A percentile compares a stretch with the other conserved stretches of the same genome.
These are phyloP conservation scores for Fusarium sarcochroum DNA, from an alignment of 2,329 filamentous ascomycete species.

Conservation along the genomic window DNA sequence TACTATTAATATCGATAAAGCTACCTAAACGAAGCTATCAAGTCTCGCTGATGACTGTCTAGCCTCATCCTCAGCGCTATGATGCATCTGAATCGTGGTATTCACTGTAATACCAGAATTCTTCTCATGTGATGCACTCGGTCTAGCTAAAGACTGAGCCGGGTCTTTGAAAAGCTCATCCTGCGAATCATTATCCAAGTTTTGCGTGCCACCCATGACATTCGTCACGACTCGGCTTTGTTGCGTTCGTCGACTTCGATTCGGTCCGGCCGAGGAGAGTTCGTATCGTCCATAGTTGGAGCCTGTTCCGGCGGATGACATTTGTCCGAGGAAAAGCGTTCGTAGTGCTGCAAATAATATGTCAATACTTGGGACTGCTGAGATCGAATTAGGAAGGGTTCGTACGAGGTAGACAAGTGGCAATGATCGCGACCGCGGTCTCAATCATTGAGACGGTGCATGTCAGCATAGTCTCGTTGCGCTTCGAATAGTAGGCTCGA, in stretches of 20 bases:
- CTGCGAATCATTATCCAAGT: conserved; percentile 40
- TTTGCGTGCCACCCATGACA: conserved; percentile 42
- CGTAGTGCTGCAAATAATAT: conserved; percentile 22
- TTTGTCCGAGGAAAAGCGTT: conserved; percentile 39
- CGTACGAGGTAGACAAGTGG: conserved; percentile 55
- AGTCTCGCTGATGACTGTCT: conserved; percentile 12
- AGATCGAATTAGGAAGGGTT: rapidly evolving
- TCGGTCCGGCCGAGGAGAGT: conserved; percentile 38
- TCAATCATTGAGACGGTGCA: conserved; percentile 58
- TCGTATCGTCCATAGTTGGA: conserved; percentile 45
- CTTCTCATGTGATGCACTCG: conserved; percentile 16
- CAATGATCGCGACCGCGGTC: conserved; percentile 57
- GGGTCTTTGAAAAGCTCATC: conserved; percentile 42
- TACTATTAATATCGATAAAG: neutral
- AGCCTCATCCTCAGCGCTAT: conserved; percentile 12
- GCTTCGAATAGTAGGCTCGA: conserved; percentile 53
- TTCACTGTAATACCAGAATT: conserved; percentile 36
- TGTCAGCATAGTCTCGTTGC: conserved; percentile 55
- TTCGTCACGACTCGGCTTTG: conserved; percentile 42
- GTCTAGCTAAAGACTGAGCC: neutral
- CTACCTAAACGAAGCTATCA: conserved; percentile 18
- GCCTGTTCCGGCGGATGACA: conserved; percentile 33
- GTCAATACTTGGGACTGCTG: neutral
- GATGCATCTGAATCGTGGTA: conserved; percentile 40
- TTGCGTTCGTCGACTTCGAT: conserved; percentile 38